Percentiles rank a stretch among this genome's conserved stretches.
phyloP scores from a whole-genome alignment of 2,329 filamentous ascomycete species.

The Xylaria sp. region DNA sequence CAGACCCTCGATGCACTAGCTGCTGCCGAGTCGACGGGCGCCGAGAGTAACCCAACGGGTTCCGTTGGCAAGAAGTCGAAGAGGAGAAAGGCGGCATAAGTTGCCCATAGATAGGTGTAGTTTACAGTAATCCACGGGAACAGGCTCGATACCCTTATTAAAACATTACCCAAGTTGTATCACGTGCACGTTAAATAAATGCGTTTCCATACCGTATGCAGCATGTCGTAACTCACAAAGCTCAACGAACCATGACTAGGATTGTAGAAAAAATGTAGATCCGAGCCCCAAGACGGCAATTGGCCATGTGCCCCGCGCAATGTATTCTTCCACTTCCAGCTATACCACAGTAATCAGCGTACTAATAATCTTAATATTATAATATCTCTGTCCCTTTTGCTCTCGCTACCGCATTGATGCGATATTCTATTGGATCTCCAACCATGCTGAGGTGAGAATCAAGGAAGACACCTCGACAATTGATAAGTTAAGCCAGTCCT shows the following conservation, averaged over 20 bases:
- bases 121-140: constrained; percentile 3
- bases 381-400: neutral
- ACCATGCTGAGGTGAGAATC: neutral
- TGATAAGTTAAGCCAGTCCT: constrained; percentile 3
- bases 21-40: constrained; percentile 35
- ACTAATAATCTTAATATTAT: neutral
- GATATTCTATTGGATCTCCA: neutral
- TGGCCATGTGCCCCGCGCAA: neutral
- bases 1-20: constrained; percentile 55
- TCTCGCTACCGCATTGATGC: neutral
- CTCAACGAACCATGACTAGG: neutral
- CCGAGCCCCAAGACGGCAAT: neutral
- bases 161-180: too few relatives aligned
- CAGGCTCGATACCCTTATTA: constrained; percentile 27
- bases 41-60: constrained; percentile 26
- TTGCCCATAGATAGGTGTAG: constrained; percentile 1
- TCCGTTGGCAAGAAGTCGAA: constrained; percentile 40
- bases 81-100: constrained; percentile 44
- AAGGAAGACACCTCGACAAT: neutral
- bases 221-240: neutral
- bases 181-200: too few relatives aligned
- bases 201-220: neutral
- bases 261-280: neutral
- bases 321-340: neutral
- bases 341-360: neutral